phyloP scores from a whole-genome alignment of 2,329 filamentous ascomycete species.

The Mollisiaceae sp. region DNA sequence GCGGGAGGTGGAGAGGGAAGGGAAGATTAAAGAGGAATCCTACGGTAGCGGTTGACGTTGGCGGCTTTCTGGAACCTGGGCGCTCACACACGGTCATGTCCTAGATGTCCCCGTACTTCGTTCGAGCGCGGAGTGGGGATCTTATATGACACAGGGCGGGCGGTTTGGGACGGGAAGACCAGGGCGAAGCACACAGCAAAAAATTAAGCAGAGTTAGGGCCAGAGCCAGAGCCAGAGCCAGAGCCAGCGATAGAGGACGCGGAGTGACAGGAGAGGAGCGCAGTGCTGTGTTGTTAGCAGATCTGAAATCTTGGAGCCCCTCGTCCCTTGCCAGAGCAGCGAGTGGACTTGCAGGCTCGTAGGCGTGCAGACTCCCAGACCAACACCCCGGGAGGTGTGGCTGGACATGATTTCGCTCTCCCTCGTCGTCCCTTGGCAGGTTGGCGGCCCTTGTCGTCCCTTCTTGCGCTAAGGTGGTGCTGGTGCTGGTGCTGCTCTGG shows the following conservation, averaged over 20 bases:
- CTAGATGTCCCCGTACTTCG: slow-evolving; percentile 21
- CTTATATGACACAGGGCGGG: slow-evolving; percentile 9
- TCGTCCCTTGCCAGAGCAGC: neutral
- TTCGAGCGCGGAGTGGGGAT: slow-evolving; percentile 21
- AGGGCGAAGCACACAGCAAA: slow-evolving; percentile 1
- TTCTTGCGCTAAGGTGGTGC: too few relatives aligned
- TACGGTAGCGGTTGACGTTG: slow-evolving; percentile 31
- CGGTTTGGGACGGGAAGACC: slow-evolving; percentile 6
- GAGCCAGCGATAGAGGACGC: neutral
- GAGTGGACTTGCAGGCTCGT: neutral
- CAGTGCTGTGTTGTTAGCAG: neutral
- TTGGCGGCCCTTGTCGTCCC: neutral
- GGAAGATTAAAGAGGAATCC: slow-evolving; percentile 11
- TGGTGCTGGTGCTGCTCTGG: neutral
- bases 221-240: neutral
- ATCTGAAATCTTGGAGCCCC: slow-evolving; percentile 8
- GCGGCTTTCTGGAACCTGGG: slow-evolving; percentile 30
- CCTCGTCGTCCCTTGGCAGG: neutral
- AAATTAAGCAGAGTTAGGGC: too few relatives aligned
- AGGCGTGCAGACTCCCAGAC: neutral
- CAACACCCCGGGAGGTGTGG: neutral
- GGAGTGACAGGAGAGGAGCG: neutral
- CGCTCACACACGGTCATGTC: slow-evolving; percentile 25
- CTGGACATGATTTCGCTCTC: slow-evolving; percentile 1
- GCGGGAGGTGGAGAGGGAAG: slow-evolving; percentile 14